Evolutionary conservation across 2,329 filamentous ascomycete species (phyloP), one percentile per base, ranked within the genome.

Genomic region (Fusarium pilosicola): DNA sequence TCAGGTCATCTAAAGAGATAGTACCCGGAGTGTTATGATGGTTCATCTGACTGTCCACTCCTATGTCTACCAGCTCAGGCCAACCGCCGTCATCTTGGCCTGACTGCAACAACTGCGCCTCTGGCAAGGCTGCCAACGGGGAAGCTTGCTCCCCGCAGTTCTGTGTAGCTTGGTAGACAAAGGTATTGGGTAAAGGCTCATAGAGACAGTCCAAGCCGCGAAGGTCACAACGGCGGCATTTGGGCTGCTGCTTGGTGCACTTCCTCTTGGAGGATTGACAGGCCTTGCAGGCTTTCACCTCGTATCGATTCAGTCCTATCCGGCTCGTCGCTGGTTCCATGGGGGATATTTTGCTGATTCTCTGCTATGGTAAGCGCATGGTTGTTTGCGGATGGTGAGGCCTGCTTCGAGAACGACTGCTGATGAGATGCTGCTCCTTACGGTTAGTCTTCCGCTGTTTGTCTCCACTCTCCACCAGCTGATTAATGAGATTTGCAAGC

Each of bases 181-280:
- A 39, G 38, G 45, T 73, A 5, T 54, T 59, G 39, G 60, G 69
- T n/a, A 41, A 34, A 12, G 61, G 52, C 26, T 67, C 65, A 34
- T 80, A 81, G 1, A 78, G 54, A 41, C 74, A 75, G 11, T 45
- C 14, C 41, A 75, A n/a, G 22, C 55, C 65, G 18, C 68, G 73
- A n/a, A 66, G 52, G 9, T 67, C 62, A 38, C 73, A 75, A n/a
- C 74, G 67, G 6, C 45, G 70, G 34, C 74, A 76, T 39, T 44
- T 51, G 11, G 75, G 75, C 13, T 68, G 58, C 32, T 73, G 63
- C n/a, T 63, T 75, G 5, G 61, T 70, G 30, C 74, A 77, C 30
- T 71, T 77, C 13, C 75, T 59, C 36, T 77, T 77, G 3, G 75
- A 60, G 5, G 26, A 65, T 10, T 68, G 68, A 45, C 74, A 76